These are phyloP conservation scores for Colletotrichum lindemuthianum DNA, from an alignment of 2,329 filamentous ascomycete genomes.

Conservation along the genomic window DNA sequence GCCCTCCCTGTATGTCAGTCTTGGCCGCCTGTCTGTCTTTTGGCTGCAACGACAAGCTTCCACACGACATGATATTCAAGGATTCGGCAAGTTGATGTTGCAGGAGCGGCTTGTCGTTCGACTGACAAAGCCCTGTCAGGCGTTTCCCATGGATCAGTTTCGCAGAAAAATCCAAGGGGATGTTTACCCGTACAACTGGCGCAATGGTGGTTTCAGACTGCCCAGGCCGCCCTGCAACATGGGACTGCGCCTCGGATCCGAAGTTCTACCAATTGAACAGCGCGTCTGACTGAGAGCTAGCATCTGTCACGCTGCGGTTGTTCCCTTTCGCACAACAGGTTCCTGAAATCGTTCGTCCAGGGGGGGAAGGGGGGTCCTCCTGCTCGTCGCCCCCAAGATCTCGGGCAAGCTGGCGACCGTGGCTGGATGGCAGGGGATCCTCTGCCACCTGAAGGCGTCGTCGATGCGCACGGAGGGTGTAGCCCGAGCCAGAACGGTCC, in stretches of 20 bases:
- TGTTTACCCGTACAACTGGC: constrained; percentile 31
- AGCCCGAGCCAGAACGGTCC: constrained; percentile 23
- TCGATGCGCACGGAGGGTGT: constrained; percentile 16
- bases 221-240: constrained; percentile 26
- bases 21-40: constrained; percentile 22
- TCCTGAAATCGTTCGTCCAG: constrained; percentile 32
- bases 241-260: constrained; percentile 35
- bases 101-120: no score
- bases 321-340: constrained; percentile 29
- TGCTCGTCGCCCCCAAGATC: constrained; percentile 36
- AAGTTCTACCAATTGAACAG: constrained; percentile 24
- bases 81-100: no score
- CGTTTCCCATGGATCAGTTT: constrained; percentile 6
- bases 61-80: no score
- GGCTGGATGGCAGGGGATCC: constrained; percentile 21
- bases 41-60: neutral
- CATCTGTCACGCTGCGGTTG: constrained; percentile 31
- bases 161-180: constrained; percentile 12
- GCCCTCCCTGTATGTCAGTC: constrained; percentile 5
- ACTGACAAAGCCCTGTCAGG: neutral
- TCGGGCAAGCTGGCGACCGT: constrained; percentile 28
- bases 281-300: constrained; percentile 25
- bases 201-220: constrained; percentile 36
- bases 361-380: constrained; percentile 10
- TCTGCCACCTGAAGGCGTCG: neutral